Base-by-base conservation (phyloP, 805 yeast genomes). In the Wickerhamomyces pijperi region DNA sequence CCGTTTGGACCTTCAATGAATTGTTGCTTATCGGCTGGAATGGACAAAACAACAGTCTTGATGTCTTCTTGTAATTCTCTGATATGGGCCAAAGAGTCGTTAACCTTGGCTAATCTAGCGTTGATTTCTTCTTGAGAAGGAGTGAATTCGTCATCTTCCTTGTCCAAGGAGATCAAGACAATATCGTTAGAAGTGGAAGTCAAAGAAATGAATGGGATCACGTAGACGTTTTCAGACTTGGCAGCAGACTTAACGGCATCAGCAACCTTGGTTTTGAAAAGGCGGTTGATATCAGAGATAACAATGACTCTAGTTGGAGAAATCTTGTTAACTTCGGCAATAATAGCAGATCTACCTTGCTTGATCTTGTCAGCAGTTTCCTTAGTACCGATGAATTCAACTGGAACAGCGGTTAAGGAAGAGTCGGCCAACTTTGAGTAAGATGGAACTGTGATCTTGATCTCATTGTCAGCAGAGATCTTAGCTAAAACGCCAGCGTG, bases 281-380 rank as follows among this genome's bases (percentile, higher is more conserved):
- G 75, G 12, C 75, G 60, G 48, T 82, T 85, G 46, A 90, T 70
- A 50, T 83, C 95, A 7, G 64, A 55, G 34, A 85, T 62, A 11
- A 64, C 62, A 43, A 63, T 61, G 28, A 85, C 71, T 42, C 74
- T 73, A 34, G 71, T 65, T 28, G 97, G 95, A 8, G 85, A 65
- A 40, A 80, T 68, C 38, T 67, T 64, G 60, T 85, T 87, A 40
- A 92, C 95, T 17, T 69, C 60, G 28, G 74, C 67, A 42, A 92
- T 85, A 42, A 92, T 67, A 16, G 74, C 74, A 46, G 76, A 78
- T 60, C 88, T 83, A 29, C 86, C 82, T 13, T 57, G 50, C 54
- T 79, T 77, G 45, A 74, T 68, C 3, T 74, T 74, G 23, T 61
- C 68, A 38, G 67, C 61, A 19, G 62, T 72, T 34, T 63, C 64